Evolutionary conservation across 2,329 filamentous ascomycete species (phyloP).

Genomic region (Zarea fungicola): DNA sequence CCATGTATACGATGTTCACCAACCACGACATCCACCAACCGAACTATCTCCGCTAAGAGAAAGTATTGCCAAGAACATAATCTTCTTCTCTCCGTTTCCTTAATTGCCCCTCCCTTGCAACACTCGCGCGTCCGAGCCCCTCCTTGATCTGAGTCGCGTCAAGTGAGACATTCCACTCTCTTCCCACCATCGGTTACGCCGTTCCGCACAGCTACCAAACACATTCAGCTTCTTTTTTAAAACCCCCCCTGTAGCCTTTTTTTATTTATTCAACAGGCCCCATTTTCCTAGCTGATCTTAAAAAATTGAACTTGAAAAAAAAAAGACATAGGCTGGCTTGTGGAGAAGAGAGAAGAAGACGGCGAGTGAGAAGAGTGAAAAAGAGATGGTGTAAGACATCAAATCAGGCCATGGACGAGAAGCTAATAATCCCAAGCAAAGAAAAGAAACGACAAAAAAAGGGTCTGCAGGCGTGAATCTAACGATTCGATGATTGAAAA

Average conservation of each 20-base stretch:
- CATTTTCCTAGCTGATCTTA: too few relatives aligned
- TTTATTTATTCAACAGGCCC: too few relatives aligned
- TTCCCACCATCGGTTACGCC: not conserved
- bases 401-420: not conserved
- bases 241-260: too few relatives aligned
- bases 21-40: too few relatives aligned
- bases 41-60: too few relatives aligned
- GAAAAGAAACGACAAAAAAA: not conserved
- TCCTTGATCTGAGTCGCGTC: constrained; percentile 1
- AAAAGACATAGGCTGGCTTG: too few relatives aligned
- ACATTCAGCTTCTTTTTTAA: too few relatives aligned
- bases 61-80: too few relatives aligned
- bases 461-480: not conserved
- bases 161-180: not conserved
- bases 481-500: too few relatives aligned
- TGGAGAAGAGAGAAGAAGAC: not conserved
- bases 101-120: not conserved
- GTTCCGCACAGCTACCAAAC: too few relatives aligned
- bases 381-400: not conserved
- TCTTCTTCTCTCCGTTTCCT: not conserved
- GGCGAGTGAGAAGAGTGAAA: not conserved
- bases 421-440: not conserved
- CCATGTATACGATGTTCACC: too few relatives aligned
- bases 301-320: too few relatives aligned
- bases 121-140: not conserved